Evolutionary conservation across 2,329 filamentous ascomycete genomes (phyloP), one percentile per base, ranked within the genome.

Genomic region (Colletotrichum higginsianum): DNA sequence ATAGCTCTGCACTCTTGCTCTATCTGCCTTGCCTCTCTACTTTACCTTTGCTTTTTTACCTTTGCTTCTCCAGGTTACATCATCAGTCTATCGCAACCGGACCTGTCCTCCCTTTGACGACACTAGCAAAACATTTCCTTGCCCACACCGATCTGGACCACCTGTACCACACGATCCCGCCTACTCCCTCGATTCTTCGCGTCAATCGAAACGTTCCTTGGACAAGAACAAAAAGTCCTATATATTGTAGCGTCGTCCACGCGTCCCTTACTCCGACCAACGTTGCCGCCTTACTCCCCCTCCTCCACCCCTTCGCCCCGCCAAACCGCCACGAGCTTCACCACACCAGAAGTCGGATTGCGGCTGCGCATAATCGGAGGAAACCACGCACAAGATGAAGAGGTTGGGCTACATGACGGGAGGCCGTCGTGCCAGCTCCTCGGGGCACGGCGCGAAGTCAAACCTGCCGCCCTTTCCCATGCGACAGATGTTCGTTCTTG

Each of bases 401-500:
- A 70, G 70, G 53, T 55, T 66, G 49, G 71, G 60, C 23, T 73
- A 73, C 58, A 68, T 68, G 73, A 74, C 73, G 55, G 55, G 66
- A 49, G 60, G 69, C 69, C 66, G 38, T 38, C 60, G 66, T 50
- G 66, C 26, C 38, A 42, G 52, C 60, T 70, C 67, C 60, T 62
- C 57, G 23, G 60, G 60, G 61, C 52, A 35, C 15, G 53, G 26
- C 66, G 71, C 44, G 46, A 71, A 56, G 30, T 44, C 63, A 16
- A 52, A 50, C 55, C 26, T 44, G 47, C 71, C 79, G 38, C 78
- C 82, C 7, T 84, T 84, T 62, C 83, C 84, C 60, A 74, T 78
- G 50, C 77, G 79, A 75, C 87, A 89, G 76, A 84, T 89, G 83
- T 84, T 88, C 76, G 85, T 89, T 63, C 78, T 86, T 15, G 84